Evolutionary conservation across 176 grass and related monocot species (phyloP).

Genomic region (Saccharum officinarum): DNA sequence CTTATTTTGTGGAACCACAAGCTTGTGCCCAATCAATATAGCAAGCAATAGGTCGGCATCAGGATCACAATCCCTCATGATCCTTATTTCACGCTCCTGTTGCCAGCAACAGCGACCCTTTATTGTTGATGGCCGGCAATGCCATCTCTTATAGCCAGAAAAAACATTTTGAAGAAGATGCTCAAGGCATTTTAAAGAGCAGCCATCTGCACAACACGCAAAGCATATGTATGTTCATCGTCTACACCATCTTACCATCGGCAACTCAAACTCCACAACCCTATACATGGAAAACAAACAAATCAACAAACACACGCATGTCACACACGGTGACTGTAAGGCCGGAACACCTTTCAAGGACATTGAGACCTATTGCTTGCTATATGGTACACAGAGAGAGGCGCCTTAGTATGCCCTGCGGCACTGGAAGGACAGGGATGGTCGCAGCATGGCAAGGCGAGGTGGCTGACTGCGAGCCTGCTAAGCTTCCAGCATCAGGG

Average conservation of each 20-base stretch:
- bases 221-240: not conserved
- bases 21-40: not conserved
- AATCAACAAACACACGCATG: constrained; percentile 37
- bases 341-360: constrained; percentile 1
- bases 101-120: not conserved
- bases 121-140: not conserved
- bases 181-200: not conserved
- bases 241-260: not conserved
- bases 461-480: not conserved
- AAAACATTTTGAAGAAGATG: not conserved
- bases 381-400: constrained; percentile 16
- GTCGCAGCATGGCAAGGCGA: not conserved
- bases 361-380: not conserved
- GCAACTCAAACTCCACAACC: not conserved
- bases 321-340: not conserved
- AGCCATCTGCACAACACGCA: not conserved
- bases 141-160: not conserved
- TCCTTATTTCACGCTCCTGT: not conserved
- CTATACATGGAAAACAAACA: constrained; percentile 39
- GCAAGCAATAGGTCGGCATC: not conserved
- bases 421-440: not conserved
- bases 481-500: constrained; percentile 80
- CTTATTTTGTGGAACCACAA: not conserved
- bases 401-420: not conserved
- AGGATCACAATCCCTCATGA: not conserved